Percentiles rank a stretch among this genome's conserved stretches.
These are phyloP conservation scores for Hanseniaspora meyeri DNA, from an alignment of 805 yeast species.

Conservation along the genomic window DNA sequence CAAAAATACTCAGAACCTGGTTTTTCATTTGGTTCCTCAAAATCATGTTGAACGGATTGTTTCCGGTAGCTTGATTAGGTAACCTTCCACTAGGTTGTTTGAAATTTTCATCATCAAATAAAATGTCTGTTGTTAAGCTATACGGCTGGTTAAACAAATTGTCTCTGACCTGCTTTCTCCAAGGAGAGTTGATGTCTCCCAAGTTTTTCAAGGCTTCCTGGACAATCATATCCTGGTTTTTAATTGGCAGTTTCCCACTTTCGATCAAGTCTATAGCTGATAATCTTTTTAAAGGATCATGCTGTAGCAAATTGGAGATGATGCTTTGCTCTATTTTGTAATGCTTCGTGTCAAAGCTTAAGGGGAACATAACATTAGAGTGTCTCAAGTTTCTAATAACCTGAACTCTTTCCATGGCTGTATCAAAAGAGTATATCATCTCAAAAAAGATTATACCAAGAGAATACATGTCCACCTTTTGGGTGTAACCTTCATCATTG, in stretches of 20 bases:
- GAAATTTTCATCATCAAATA: constrained; percentile 46
- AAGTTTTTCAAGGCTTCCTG: constrained; percentile 76
- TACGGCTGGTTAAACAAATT: constrained; percentile 78
- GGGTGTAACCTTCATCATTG: constrained; percentile 54
- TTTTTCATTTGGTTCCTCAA: constrained; percentile 49
- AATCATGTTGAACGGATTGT: constrained; percentile 37
- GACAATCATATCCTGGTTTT: constrained; percentile 79
- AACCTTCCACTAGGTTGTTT: constrained; percentile 17
- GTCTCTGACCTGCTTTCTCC: constrained; percentile 86
- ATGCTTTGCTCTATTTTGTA: constrained; percentile 52
- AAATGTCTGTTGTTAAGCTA: constrained; percentile 67
- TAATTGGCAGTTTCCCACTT: constrained; percentile 77
- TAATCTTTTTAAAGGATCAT: constrained; percentile 68
- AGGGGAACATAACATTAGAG: constrained; percentile 54
- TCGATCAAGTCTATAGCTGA: constrained; percentile 62
- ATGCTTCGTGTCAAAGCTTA: constrained; percentile 44
- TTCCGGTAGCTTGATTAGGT: constrained; percentile 14
- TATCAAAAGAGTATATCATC: constrained; percentile 73
- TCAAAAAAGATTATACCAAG: constrained; percentile 91
- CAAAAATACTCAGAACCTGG: constrained; percentile 51
- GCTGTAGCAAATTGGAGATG: constrained; percentile 56
- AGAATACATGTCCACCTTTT: constrained; percentile 91
- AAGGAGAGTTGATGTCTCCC: constrained; percentile 82
- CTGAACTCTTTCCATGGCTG: constrained; percentile 85
- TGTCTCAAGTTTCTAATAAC: constrained; percentile 55